Conservation (phyloP, 257 asterid genomes). For the Solanum habrochaites region DNA sequence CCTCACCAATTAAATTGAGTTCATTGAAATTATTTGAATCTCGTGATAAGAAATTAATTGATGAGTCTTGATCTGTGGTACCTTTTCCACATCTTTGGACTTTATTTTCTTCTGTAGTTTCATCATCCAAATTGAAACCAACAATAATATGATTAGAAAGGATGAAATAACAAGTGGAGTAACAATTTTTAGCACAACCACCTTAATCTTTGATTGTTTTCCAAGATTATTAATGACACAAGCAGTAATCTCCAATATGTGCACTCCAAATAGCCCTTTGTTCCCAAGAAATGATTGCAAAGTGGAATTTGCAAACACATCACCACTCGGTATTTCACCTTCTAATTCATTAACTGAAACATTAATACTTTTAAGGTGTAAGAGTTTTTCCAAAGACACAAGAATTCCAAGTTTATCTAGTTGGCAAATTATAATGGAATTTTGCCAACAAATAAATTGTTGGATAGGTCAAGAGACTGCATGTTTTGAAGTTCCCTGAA, state of each 20-base stretch:
- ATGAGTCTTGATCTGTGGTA: too few species aligned
- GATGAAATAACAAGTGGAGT: too few species aligned
- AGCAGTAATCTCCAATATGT: neutral
- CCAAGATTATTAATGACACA: neutral
- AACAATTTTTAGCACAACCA: neutral
- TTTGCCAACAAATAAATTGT: constrained; percentile 17
- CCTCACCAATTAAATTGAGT: constrained; percentile 18
- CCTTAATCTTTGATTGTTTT: neutral
- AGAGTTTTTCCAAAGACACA: constrained; percentile 15
- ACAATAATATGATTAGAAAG: too few species aligned
- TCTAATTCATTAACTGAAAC: constrained; percentile 14
- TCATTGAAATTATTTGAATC: constrained; percentile 16
- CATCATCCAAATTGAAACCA: too few species aligned
- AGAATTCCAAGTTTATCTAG: constrained; percentile 12
- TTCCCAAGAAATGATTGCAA: constrained; percentile 9
- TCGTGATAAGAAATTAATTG: constrained; percentile 4
- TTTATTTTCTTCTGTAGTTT: too few species aligned
- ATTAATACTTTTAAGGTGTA: constrained; percentile 7
- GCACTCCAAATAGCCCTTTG: constrained; percentile 9
- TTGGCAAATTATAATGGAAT: constrained; percentile 21
- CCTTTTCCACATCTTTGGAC: too few species aligned
- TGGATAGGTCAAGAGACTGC: constrained; percentile 16
- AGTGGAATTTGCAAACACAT: constrained; percentile 23
- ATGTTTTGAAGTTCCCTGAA: constrained; percentile 10
- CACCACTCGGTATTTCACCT: constrained; percentile 28